phyloP scores from a whole-genome alignment of 495 filamentous ascomycete genomes.

The Hypoxylon lenormandii region DNA sequence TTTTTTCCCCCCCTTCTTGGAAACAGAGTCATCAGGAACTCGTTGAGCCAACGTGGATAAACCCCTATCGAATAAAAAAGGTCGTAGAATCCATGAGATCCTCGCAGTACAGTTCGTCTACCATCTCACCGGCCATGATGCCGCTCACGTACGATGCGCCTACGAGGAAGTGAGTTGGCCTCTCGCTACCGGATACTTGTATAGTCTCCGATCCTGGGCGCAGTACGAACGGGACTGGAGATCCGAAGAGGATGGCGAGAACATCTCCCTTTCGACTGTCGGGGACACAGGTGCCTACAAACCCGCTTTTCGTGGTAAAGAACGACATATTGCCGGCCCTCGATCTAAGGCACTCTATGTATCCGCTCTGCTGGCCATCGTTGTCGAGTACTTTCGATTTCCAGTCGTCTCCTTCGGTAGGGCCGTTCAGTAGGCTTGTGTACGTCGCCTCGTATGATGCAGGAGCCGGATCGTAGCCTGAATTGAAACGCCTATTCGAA shows the following conservation, averaged over 20 bases:
- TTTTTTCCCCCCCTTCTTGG: too few species aligned
- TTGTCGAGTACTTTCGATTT: not conserved
- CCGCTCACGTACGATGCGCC: slow-evolving; percentile 27
- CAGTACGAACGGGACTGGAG: slow-evolving; percentile 22
- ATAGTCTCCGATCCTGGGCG: slow-evolving; percentile 4
- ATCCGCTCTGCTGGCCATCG: slow-evolving; percentile 3
- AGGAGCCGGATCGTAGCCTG: slow-evolving; percentile 13
- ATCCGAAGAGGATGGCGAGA: slow-evolving; percentile 26
- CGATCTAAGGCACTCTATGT: not conserved
- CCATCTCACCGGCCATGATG: slow-evolving; percentile 33
- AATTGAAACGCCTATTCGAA: slow-evolving; percentile 8
- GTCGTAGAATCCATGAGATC: slow-evolving; percentile 33
- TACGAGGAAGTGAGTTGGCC: slow-evolving; percentile 4
- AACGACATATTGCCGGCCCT: slow-evolving; percentile 10
- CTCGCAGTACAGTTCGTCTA: slow-evolving; percentile 31
- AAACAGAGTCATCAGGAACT: too few species aligned
- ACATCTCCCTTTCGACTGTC: slow-evolving; percentile 19
- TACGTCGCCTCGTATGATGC: slow-evolving; percentile 18
- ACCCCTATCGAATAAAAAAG: slow-evolving; percentile 17
- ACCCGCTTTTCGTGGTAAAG: slow-evolving; percentile 27
- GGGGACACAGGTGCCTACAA: slow-evolving; percentile 26
- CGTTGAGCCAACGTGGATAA: too few species aligned
- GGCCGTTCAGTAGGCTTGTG: not conserved
- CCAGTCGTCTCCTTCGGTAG: not conserved
- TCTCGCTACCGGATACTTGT: not conserved